A percentile compares a stretch with the other conserved stretches of the same genome.
Conservation (phyloP, 495 filamentous ascomycete genomes). For the Talaromyces borbonicus region DNA sequence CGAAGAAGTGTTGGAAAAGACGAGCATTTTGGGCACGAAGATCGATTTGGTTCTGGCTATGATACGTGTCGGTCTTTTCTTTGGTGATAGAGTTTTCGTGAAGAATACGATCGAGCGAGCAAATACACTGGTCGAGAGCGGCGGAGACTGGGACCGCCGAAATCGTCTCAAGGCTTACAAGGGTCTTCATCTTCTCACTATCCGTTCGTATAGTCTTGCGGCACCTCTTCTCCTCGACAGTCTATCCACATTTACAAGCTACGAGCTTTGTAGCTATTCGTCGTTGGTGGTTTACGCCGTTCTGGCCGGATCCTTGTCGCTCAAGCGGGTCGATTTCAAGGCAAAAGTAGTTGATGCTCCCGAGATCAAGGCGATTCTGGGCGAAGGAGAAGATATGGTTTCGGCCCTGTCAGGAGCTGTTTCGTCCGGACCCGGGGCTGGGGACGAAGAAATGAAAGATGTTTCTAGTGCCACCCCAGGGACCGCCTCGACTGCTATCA, state of each 20-base stretch:
- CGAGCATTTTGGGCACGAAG: constrained; percentile 85
- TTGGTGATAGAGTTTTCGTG: constrained; percentile 78
- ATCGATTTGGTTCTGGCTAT: constrained; percentile 95
- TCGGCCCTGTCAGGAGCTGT: constrained; percentile 64
- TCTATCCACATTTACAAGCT: constrained; percentile 96
- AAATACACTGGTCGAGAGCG: constrained; percentile 79
- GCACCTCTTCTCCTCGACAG: constrained; percentile 92
- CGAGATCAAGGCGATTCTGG: constrained; percentile 93
- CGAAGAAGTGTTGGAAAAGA: constrained; percentile 90
- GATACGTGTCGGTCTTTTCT: constrained; percentile 91
- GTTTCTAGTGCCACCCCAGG: constrained; percentile 43
- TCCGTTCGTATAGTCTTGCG: constrained; percentile 78
- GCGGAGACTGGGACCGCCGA: constrained; percentile 95
- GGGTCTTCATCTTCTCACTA: constrained; percentile 83
- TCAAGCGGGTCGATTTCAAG: constrained; percentile 98
- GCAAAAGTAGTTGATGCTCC: constrained; percentile 95
- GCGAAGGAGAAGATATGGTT: constrained; percentile 76
- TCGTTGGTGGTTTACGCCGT: constrained; percentile 91
- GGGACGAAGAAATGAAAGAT: constrained; percentile 74
- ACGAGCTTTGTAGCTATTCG: constrained; percentile 94
- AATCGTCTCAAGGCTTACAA: constrained; percentile 98
- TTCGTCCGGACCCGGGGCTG: constrained; percentile 66
- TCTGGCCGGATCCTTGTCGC: constrained; percentile 82
- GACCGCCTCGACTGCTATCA: constrained; percentile 58
- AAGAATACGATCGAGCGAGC: constrained; percentile 92